Evolutionary conservation across 2,329 filamentous ascomycete genomes (phyloP).

Genomic region (Colletotrichum gigasporum): DNA sequence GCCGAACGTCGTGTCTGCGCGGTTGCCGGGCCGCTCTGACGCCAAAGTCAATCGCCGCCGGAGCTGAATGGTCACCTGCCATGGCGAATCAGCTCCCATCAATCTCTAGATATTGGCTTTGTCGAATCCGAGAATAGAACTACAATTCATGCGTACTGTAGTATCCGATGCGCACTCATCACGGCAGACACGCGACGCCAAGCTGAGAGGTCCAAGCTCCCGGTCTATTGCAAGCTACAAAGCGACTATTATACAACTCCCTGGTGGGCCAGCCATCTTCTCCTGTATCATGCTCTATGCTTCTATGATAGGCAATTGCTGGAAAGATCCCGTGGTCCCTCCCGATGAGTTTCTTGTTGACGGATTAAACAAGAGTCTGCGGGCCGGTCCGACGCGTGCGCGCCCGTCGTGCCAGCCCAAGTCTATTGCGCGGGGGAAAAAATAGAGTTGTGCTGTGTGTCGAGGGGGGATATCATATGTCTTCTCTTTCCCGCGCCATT

Average conservation of each 20-base stretch:
- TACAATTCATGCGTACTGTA: no score
- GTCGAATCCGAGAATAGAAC: no score
- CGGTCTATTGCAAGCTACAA: slow-evolving; percentile 37
- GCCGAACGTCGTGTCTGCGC: background rate
- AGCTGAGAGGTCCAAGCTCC: slow-evolving; percentile 51
- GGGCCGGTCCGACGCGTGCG: slow-evolving; percentile 23
- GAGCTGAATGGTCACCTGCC: background rate
- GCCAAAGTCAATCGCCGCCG: background rate
- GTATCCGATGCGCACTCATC: no score
- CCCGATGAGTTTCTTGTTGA: slow-evolving; percentile 23
- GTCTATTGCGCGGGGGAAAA: slow-evolving; percentile 14
- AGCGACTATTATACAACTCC: slow-evolving; percentile 43
- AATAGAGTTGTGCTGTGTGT: slow-evolving; percentile 8
- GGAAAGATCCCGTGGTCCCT: slow-evolving; percentile 31
- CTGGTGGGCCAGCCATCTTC: slow-evolving; percentile 33
- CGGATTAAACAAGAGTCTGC: slow-evolving; percentile 27
- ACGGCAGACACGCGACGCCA: no score
- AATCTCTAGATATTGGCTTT: no score
- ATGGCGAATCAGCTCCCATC: background rate
- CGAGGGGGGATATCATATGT: slow-evolving; percentile 26
- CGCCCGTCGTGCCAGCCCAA: slow-evolving; percentile 6
- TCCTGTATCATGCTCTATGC: slow-evolving; percentile 35
- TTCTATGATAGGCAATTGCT: slow-evolving; percentile 34
- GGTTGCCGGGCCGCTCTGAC: slow-evolving; percentile 18
- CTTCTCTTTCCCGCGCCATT: slow-evolving; percentile 23